Base-by-base conservation (phyloP, 176 grass and related monocot species). In the Carex littledalei region DNA sequence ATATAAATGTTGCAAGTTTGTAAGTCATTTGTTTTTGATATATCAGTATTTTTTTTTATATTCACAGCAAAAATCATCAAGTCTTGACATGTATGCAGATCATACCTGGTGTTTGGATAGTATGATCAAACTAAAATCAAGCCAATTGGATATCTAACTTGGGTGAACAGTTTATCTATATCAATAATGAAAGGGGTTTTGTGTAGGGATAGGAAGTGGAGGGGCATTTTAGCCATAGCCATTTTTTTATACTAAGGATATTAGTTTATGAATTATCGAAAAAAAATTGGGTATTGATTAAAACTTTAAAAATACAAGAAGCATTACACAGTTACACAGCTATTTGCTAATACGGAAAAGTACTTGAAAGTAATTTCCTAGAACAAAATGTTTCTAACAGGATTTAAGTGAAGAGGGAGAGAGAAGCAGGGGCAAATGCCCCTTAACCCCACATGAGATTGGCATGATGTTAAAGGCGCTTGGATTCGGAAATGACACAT, bases 391-490 rank as follows among this genome's bases (percentile, higher is more conserved):
- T 87, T 89, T 47, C 63, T 88, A 69, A 70, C 88, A 98, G 95
- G 95, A 98, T 60, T 77, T 93, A 70, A 98, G 88, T 76, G 89
- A 87, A 21, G 88, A 95, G 24, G 95, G 84, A 78, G 93, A 98
- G 81, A 88, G 91, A 26, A 98, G 71, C 82, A 86, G 91, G 63
- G 95, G 89, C 0, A 98, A 98, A 88, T 98, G 95, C 58, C 95
- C 93, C 6, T 84, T 98, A 78, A 95, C 93, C 83, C 95, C 95
- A 63, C 85, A 89, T 3, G 95, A 98, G 93, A 86, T 98, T 83
- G 95, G 95, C 86, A 82, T 95, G 84, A 89, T 98, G 93, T 83
- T 98, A 84, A 86, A 66, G 85, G 91, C 89, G 80, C 91, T 98
- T 88, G 93, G 95, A 65, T 98, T 95, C 66, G 64, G 45, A 72